These are phyloP conservation scores for Vigna nakashimae DNA, from an alignment of 306 rosid species.

Conservation along the genomic window DNA sequence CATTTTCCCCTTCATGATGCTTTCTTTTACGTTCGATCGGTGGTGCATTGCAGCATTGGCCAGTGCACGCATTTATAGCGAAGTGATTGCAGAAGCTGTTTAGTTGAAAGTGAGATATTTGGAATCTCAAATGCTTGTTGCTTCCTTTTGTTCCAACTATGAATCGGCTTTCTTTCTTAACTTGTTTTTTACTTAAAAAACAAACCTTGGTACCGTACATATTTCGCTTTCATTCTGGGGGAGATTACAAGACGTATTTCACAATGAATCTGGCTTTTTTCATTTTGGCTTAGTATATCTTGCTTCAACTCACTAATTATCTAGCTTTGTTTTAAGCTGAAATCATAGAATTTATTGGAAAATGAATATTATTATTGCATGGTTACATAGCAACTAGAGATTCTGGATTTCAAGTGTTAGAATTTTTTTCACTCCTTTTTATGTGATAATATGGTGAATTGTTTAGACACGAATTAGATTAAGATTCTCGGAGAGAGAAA, in stretches of 20 bases:
- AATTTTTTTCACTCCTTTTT: too few species aligned
- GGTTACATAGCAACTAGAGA: background rate
- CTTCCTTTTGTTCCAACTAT: slow-evolving; percentile 37
- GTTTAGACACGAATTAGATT: too few species aligned
- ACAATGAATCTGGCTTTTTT: slow-evolving; percentile 15
- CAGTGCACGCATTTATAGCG: slow-evolving; percentile 35
- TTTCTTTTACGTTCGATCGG: slow-evolving; percentile 22
- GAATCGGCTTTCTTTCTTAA: slow-evolving; percentile 37
- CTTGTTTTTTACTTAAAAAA: background rate
- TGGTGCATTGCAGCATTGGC: slow-evolving; percentile 17
- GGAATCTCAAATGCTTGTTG: slow-evolving; percentile 36
- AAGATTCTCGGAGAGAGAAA: too few species aligned
- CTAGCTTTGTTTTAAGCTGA: background rate
- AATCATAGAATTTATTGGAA: background rate
- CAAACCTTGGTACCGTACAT: slow-evolving; percentile 43
- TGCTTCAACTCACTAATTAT: background rate
- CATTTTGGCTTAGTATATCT: slow-evolving; percentile 6
- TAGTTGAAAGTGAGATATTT: slow-evolving; percentile 48
- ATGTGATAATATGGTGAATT: too few species aligned
- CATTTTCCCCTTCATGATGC: slow-evolving; percentile 29
- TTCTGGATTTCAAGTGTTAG: background rate
- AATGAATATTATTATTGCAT: background rate
- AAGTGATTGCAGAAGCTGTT: slow-evolving; percentile 1
- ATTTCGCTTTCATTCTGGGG: slow-evolving; percentile 48
- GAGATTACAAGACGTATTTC: slow-evolving; percentile 45